phyloP scores from a whole-genome alignment of 257 asterid genomes.

The Solanum bukasovii region DNA sequence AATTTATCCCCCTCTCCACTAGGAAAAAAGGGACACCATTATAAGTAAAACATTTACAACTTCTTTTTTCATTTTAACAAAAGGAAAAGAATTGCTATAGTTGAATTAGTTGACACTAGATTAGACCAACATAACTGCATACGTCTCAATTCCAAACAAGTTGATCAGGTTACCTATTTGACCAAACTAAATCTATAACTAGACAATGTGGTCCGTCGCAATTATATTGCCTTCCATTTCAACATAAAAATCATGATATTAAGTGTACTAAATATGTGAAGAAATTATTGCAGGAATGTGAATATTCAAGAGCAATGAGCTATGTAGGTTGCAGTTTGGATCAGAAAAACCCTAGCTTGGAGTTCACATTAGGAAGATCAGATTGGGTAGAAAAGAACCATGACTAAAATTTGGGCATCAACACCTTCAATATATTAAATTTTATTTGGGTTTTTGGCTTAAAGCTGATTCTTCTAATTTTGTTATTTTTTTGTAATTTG shows the following conservation, averaged over 20 bases:
- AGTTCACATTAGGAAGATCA: slow-evolving; percentile 45
- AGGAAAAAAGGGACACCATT: not conserved
- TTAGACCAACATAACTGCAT: no score
- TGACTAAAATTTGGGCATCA: not conserved
- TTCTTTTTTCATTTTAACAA: no score
- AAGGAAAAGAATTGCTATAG: not conserved
- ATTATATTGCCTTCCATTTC: not conserved
- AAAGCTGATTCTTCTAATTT: not conserved
- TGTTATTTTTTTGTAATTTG: not conserved
- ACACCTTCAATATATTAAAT: not conserved
- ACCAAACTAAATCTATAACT: not conserved
- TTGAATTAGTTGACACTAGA: not conserved
- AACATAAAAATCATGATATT: not conserved
- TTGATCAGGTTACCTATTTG: not conserved
- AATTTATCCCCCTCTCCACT: not conserved
- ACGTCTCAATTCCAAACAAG: not conserved
- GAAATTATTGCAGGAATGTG: slow-evolving; percentile 8
- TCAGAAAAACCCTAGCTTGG: slow-evolving; percentile 29
- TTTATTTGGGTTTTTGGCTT: not conserved
- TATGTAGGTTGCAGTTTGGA: slow-evolving; percentile 4
- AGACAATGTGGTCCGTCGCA: not conserved
- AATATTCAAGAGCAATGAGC: slow-evolving; percentile 1
- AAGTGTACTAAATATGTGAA: not conserved
- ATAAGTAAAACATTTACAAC: not conserved
- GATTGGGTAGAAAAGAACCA: slow-evolving; percentile 21